phyloP scores from a whole-genome alignment of 345 rosid species.

The Citrus inodora region DNA sequence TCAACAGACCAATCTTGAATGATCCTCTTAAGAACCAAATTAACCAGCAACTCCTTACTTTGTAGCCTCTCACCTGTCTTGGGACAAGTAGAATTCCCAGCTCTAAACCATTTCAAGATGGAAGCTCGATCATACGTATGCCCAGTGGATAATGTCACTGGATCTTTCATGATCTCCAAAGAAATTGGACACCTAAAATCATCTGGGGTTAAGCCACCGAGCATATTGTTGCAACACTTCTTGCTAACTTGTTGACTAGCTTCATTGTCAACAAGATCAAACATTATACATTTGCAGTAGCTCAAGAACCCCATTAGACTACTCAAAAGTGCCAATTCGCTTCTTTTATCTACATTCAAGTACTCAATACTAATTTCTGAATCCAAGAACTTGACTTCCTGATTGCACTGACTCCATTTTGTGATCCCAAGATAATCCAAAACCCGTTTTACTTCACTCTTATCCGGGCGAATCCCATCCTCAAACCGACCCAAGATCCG shows the following conservation, averaged over 20 bases:
- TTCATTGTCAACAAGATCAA: slow-evolving; percentile 35
- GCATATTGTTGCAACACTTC: not conserved
- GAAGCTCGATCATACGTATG: slow-evolving; percentile 74
- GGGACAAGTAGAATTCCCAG: slow-evolving; percentile 69
- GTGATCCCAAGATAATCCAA: slow-evolving; percentile 46
- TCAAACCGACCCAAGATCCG: slow-evolving; percentile 47
- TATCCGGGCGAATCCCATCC: slow-evolving; percentile 40
- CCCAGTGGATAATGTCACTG: slow-evolving; percentile 60
- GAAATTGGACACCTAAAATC: slow-evolving; percentile 78
- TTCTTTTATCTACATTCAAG: slow-evolving; percentile 22
- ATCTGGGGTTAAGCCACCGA: slow-evolving; percentile 40
- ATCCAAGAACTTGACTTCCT: slow-evolving; percentile 53
- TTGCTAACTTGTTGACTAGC: slow-evolving; percentile 5
- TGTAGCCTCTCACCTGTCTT: slow-evolving; percentile 55
- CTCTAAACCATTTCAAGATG: slow-evolving; percentile 56
- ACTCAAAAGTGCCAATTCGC: slow-evolving; percentile 35
- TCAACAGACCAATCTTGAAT: slow-evolving; percentile 42
- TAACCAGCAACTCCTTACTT: slow-evolving; percentile 40
- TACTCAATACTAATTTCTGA: slow-evolving; percentile 40
- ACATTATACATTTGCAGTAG: slow-evolving; percentile 59
- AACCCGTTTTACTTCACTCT: slow-evolving; percentile 28
- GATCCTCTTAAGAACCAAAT: slow-evolving; percentile 44
- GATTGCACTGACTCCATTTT: slow-evolving; percentile 62
- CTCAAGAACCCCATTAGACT: slow-evolving; percentile 56
- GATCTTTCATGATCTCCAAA: slow-evolving; percentile 68